Evolutionary conservation across 2,329 filamentous ascomycete genomes (phyloP).

Genomic region (Metarhizium rileyi): DNA sequence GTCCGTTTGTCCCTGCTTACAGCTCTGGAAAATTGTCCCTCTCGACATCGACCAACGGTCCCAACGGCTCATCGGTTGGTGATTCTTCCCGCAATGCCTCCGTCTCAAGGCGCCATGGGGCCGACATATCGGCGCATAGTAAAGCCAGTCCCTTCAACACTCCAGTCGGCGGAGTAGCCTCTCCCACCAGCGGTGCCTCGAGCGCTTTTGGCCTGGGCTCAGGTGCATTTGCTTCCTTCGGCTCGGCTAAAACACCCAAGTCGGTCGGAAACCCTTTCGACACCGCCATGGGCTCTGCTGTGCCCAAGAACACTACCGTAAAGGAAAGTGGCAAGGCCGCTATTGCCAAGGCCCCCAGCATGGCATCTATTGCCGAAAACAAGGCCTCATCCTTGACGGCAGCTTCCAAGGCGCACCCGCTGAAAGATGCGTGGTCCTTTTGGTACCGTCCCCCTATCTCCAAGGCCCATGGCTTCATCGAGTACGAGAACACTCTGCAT

Average conservation of each 20-base stretch:
- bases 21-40: constrained; percentile 88
- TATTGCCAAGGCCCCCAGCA: constrained; percentile 21
- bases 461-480: constrained; percentile 77
- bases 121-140: constrained; percentile 60
- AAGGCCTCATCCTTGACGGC: constrained; percentile 24
- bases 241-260: constrained; percentile 80
- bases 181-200: constrained; percentile 52
- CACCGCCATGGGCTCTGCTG: constrained; percentile 46
- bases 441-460: constrained; percentile 96
- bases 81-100: constrained; percentile 51
- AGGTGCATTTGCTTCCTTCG: constrained; percentile 86
- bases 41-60: constrained; percentile 56
- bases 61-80: constrained; percentile 40
- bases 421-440: constrained; percentile 88
- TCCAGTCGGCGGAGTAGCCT: constrained; percentile 45
- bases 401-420: constrained; percentile 37
- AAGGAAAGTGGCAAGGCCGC: constrained; percentile 23
- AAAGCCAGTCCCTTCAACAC: constrained; percentile 71
- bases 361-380: constrained; percentile 38
- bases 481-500: constrained; percentile 95
- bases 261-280: constrained; percentile 74
- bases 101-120: constrained; percentile 65
- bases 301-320: constrained; percentile 19
- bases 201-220: constrained; percentile 90
- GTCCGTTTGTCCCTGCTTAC: neutral